Base-by-base conservation (phyloP, 225 moss, liverwort and hornwort genomes). In the Pseudoscleropodium purum region DNA sequence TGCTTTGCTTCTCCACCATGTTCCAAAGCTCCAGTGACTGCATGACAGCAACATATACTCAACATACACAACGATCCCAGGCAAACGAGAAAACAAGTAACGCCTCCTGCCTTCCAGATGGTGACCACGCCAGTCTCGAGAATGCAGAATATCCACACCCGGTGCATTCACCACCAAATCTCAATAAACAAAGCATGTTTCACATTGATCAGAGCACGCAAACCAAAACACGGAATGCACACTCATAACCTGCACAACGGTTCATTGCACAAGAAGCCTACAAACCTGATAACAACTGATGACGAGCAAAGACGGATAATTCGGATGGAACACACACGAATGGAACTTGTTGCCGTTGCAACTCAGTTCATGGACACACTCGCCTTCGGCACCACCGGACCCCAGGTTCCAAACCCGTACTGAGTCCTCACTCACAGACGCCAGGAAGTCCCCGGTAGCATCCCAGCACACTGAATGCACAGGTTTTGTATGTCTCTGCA, bases 391-490 rank as follows among this genome's bases (percentile, higher is more conserved):
- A 62, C 93, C 97, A 45, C 94, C 95, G 16, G 95, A 91, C 64
- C 97, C 97, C 95, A 99, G 78, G 91, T 97, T 94, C 99, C 99
- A 99, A n/a, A 99, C 99, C 80, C 99, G 93, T 68, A 99, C 99
- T 30, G 99, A 99, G 84, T 99, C 99, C 86, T 99, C 99, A 84
- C 99, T 99, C 27, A 99, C 99, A 87, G 99, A 99, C 70, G 99
- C 99, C 30, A 99, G 93, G 83, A 95, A 99, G 90, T 99, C 99
- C 87, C 99, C 99, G 37, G 95, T 95, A 27, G 97, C 96, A 86
- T 99, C 99, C 99, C 99, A 99, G 91, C 99, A 99, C n/a, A 99
- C 97, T 49, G 97, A 97, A 89, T 99, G 97, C 39, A 99, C 99
- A 84, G 99, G 97, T 88, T 97, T 99, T 75, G 96, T 99, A 84